Base-by-base conservation (phyloP, 1,284 basidiomycete species). In the Mycena citricolor region DNA sequence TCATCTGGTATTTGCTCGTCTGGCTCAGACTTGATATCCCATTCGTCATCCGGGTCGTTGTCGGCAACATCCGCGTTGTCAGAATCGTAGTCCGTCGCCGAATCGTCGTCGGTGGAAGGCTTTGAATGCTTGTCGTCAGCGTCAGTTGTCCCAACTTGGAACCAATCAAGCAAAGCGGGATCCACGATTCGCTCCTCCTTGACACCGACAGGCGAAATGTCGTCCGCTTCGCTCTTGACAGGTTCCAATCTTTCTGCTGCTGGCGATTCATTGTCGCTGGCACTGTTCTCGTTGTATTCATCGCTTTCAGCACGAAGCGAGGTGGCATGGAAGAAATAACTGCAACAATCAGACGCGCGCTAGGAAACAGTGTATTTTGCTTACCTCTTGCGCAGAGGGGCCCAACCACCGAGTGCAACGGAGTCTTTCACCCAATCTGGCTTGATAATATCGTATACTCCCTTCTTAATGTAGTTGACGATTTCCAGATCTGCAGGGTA, bases 341-440 rank as follows among this genome's bases (percentile, higher is more conserved):
- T 87, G 44, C 8, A 34, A 8, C 31, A 21, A 16, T 22, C 7
- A 24, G 28, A 21, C 25, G 3, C 39, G 14, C 37, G 12, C 28
- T 35, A 26, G 4, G 23, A 25, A 4, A 16, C 19, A 17, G 8
- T 4, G 33, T 8, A n/a, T 29, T 5, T n/a, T 19, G 50, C 63
- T 33, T 58, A 93, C 89, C 79, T 86, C 61, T 83, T 81, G 25
- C 67, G 70, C 34, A 92, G 62, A 0, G 89, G 83, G 11, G 82
- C 60, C 12, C 72, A 64, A 42, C 74, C 65, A 12, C 71, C 73
- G 22, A 71, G 67, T 4, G 74, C 68, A 32, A 94, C 73, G n/a
- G 83, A 91, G 57, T 92, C 88, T 32, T 74, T 61, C 37, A 97
- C 71, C 91, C 92, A 97, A 23, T 76, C 66, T 0, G 93, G 89